A percentile compares a stretch with the other conserved stretches of the same genome.
Evolutionary conservation across 108 stramenopile species (phyloP).

Genomic region (Mediolabrus comicus): DNA sequence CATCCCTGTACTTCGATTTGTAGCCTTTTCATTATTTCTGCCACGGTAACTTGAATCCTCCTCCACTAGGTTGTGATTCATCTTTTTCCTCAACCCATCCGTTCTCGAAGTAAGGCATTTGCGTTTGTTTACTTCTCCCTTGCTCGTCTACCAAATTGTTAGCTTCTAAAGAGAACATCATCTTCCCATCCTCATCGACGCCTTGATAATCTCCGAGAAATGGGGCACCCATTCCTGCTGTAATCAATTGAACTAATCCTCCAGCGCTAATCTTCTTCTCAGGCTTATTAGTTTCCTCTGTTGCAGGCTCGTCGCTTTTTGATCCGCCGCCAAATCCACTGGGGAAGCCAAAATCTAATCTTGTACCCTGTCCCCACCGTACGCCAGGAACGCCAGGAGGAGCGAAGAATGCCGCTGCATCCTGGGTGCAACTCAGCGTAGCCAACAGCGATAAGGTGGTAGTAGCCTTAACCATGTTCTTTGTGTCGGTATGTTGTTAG

Average conservation of each 20-base stretch:
- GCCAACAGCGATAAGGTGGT: neutral
- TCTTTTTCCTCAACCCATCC: constrained; percentile 86
- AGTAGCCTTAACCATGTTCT: constrained; percentile 12
- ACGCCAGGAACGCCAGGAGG: constrained; percentile 7
- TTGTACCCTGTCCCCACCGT: constrained; percentile 10
- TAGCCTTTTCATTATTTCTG: constrained; percentile 20
- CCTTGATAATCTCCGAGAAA: constrained; percentile 85
- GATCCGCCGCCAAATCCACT: constrained; percentile 21
- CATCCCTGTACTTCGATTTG: too few species aligned
- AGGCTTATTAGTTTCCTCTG: constrained; percentile 19
- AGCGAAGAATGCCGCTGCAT: constrained; percentile 16
- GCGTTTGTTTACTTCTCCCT: constrained; percentile 81
- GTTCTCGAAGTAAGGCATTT: constrained; percentile 86
- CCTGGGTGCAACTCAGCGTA: neutral
- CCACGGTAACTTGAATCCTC: constrained; percentile 50
- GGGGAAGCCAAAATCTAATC: constrained; percentile 20
- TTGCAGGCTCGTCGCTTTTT: constrained; percentile 4
- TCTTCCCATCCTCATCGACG: constrained; percentile 81
- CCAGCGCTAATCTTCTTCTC: constrained; percentile 64
- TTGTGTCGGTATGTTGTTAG: neutral
- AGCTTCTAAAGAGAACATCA: constrained; percentile 85
- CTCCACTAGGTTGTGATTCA: constrained; percentile 33
- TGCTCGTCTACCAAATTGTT: constrained; percentile 86
- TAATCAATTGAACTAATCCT: constrained; percentile 73
- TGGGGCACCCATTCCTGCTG: constrained; percentile 79